phyloP scores from a whole-genome alignment of 163 green algal species.

The Scenedesmus sp. region DNA sequence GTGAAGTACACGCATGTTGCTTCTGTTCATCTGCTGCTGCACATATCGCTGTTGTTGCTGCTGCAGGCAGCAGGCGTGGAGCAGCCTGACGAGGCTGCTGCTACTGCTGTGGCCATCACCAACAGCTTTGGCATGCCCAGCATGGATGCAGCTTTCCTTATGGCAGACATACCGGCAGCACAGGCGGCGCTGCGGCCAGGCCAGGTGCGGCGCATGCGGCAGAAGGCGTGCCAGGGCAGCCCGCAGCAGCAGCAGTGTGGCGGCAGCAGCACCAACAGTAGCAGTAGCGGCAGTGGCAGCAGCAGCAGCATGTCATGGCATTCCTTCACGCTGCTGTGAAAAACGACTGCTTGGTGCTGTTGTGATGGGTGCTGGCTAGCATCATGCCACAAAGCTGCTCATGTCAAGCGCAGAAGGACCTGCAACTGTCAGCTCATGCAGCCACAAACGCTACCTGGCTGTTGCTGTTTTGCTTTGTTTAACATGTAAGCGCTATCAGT shows the following conservation, averaged over 20 bases:
- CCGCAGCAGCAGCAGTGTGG: too few species aligned
- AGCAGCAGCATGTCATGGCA: too few species aligned
- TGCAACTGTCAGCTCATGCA: too few species aligned
- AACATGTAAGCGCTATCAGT: background rate
- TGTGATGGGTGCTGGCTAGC: too few species aligned
- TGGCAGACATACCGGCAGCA: conserved; percentile 47
- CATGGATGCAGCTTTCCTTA: conserved; percentile 17
- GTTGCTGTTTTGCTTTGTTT: background rate
- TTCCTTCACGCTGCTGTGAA: background rate
- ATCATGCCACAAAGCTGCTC: too few species aligned
- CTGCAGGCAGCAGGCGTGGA: conserved; percentile 14
- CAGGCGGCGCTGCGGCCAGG: conserved; percentile 28
- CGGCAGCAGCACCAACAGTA: too few species aligned
- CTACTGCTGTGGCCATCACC: conserved; percentile 49
- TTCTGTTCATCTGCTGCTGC: background rate
- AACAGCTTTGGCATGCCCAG: conserved; percentile 64
- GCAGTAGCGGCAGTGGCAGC: too few species aligned
- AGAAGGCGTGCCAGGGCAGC: too few species aligned
- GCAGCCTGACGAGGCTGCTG: background rate
- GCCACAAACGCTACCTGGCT: background rate
- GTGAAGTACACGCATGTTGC: background rate
- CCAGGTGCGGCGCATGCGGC: too few species aligned
- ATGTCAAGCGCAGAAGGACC: too few species aligned
- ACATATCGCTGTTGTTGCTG: background rate
- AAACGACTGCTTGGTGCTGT: background rate